Percentiles rank a stretch among this genome's conserved stretches.
Evolutionary conservation across 306 rosid genomes (phyloP).

Genomic region (Aeschynomene evenia): DNA sequence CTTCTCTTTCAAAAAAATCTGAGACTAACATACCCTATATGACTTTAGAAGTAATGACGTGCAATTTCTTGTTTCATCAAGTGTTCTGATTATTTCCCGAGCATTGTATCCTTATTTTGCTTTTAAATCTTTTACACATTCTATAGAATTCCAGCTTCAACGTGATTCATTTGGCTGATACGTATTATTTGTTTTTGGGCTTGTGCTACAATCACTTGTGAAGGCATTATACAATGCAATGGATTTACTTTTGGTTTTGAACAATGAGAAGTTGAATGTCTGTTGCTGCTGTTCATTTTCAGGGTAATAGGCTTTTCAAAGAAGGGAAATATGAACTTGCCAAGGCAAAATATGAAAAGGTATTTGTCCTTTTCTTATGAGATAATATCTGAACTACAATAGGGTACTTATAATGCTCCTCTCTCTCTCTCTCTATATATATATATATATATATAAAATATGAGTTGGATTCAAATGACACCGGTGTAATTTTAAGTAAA

Average conservation of each 20-base stretch:
- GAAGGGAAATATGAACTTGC: slow-evolving; percentile 95
- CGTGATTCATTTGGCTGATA: slow-evolving; percentile 10
- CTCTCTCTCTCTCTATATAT: no score
- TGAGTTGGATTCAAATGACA: no score
- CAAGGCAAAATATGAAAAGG: slow-evolving; percentile 98
- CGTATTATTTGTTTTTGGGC: slow-evolving; percentile 17
- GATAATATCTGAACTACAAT: not conserved
- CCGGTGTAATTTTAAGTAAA: no score
- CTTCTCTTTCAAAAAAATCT: no score
- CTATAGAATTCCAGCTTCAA: not conserved
- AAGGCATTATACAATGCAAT: not conserved
- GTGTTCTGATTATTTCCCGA: not conserved
- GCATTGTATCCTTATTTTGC: not conserved
- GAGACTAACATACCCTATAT: no score
- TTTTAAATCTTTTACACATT: not conserved
- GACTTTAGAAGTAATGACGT: not conserved
- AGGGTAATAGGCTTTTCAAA: slow-evolving; percentile 98
- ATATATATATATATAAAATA: no score
- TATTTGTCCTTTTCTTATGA: slow-evolving; percentile 29
- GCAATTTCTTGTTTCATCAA: not conserved
- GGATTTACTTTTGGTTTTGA: slow-evolving; percentile 8
- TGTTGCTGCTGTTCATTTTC: slow-evolving; percentile 36
- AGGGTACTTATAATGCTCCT: not conserved
- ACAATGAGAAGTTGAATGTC: slow-evolving; percentile 14
- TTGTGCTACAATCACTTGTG: not conserved